A percentile compares a stretch with the other conserved stretches of the same genome.
These are phyloP conservation scores for Akanthomyces muscarius DNA, from an alignment of 2,329 filamentous ascomycete species.

Conservation along the genomic window DNA sequence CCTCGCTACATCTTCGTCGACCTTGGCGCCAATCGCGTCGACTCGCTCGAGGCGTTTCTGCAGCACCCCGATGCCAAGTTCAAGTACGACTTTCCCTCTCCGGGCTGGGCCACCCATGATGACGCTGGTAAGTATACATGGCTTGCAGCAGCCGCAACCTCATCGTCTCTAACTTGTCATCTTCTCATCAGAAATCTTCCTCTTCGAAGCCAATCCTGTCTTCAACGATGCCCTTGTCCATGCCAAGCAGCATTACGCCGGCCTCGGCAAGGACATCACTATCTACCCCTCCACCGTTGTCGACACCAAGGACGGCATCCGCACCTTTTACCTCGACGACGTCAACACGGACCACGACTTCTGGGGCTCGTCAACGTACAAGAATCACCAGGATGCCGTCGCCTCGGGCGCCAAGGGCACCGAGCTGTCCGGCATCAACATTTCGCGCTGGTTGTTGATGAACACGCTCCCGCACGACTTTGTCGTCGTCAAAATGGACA, in stretches of 20 bases:
- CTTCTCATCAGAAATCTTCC: slow-evolving; percentile 15
- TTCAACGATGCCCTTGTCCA: slow-evolving; percentile 16
- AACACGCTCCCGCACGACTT: slow-evolving; percentile 20
- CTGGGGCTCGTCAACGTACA: slow-evolving; percentile 19
- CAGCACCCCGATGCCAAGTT: slow-evolving; percentile 11
- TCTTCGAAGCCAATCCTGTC: slow-evolving; percentile 20
- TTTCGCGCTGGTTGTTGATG: slow-evolving; percentile 20
- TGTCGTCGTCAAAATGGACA: slow-evolving; percentile 22
- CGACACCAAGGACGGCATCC: slow-evolving; percentile 17
- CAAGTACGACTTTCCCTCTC: slow-evolving; percentile 11
- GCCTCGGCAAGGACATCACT: slow-evolving; percentile 2
- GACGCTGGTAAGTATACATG: slow-evolving; percentile 3
- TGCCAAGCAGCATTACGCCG: slow-evolving; percentile 11
- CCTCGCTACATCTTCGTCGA: slow-evolving; percentile 16
- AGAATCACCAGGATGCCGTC: slow-evolving; percentile 17
- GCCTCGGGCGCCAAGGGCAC: slow-evolving; percentile 17
- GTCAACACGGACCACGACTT: slow-evolving; percentile 17
- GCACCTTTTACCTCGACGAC: slow-evolving; percentile 19
- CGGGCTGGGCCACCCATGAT: slow-evolving; percentile 9
- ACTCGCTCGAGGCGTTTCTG: slow-evolving; percentile 16
- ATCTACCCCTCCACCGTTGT: slow-evolving; percentile 19
- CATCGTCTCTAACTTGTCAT: too few relatives aligned
- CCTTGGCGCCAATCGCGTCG: slow-evolving; percentile 14
- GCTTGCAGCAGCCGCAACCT: too few relatives aligned
- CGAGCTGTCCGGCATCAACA: slow-evolving; percentile 18